phyloP scores from a whole-genome alignment of 306 rosid genomes.

The Biancaea sappan region DNA sequence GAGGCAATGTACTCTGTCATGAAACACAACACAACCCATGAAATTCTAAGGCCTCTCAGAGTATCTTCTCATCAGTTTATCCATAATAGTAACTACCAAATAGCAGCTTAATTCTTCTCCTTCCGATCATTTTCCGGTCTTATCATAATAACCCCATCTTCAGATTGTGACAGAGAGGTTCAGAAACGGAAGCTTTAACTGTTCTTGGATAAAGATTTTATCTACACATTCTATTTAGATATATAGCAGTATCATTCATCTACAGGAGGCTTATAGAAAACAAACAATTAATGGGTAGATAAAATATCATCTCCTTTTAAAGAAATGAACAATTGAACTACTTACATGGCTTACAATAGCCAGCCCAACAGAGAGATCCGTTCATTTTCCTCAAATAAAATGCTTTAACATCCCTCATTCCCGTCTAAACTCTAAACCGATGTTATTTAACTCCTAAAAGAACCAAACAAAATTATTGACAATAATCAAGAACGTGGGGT shows the following conservation, averaged over 20 bases:
- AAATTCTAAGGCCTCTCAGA: neutral
- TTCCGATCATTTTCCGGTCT: neutral
- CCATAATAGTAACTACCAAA: neutral
- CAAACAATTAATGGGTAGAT: neutral
- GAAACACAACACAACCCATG: neutral
- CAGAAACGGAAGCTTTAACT: neutral
- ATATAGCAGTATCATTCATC: neutral
- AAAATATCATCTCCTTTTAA: too few relatives aligned
- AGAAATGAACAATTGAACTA: neutral
- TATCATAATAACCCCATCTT: neutral
- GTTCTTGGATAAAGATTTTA: neutral
- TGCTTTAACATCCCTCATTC: neutral
- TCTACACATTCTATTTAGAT: neutral
- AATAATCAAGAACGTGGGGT: neutral
- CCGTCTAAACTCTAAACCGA: neutral
- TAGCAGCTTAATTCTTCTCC: too few relatives aligned
- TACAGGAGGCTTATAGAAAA: neutral
- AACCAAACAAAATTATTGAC: neutral
- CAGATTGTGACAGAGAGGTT: neutral
- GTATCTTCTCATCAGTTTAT: neutral
- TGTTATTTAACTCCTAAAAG: neutral
- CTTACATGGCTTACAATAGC: neutral
- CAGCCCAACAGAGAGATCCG: too few relatives aligned
- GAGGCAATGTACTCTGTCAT: neutral
- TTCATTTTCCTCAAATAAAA: neutral